Evolutionary conservation across 1,284 basidiomycete species (phyloP), one percentile per base, ranked within the genome.

Genomic region (Cerioporus squamosus): DNA sequence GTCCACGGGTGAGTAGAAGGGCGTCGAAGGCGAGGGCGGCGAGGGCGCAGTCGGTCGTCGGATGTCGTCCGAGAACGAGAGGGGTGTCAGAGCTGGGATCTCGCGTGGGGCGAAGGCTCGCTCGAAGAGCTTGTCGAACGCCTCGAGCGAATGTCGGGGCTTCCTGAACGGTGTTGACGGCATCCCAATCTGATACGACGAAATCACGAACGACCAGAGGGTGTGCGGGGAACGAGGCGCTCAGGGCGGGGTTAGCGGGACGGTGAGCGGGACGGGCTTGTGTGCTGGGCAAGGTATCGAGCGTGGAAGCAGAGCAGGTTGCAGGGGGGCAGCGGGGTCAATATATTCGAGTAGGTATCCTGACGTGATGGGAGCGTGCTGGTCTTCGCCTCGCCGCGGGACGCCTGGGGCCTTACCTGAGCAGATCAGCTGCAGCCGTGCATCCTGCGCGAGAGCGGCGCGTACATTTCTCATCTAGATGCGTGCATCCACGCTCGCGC

Each of bases 11-110:
- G 64, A 58, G 39, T 56, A 61, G 38, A 67, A 64, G 31, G 67
- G 68, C 17, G 70, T 71, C 17, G 67, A 12, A 64, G 66, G 52
- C 64, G 64, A 43, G 62, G 67, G 46, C 44, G 46, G 36, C 39
- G 22, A 26, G 15, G 44, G 44, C n/a, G 43, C 49, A 10, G 36
- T 36, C 5, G 58, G 57, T 40, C 47, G 44, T 39, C 17, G 31
- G 50, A 63, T 49, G 54, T 53, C 57, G 48, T 52, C 57, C 15
- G 58, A 36, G n/a, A 55, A 33, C 22, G 44, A 40, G 18, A 55
- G 44, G 23, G 61, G 52, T 31, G 56, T 53, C 22, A 51, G 43
- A 26, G 57, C 44, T 5, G 58, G 49, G 8, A 50, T 46, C 12
- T 60, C 50, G 33, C 60, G 66, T 33, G 57, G 66, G 6, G 64